Conservation (phyloP, 2,329 filamentous ascomycete species). For the Xylariaceae sp. region DNA sequence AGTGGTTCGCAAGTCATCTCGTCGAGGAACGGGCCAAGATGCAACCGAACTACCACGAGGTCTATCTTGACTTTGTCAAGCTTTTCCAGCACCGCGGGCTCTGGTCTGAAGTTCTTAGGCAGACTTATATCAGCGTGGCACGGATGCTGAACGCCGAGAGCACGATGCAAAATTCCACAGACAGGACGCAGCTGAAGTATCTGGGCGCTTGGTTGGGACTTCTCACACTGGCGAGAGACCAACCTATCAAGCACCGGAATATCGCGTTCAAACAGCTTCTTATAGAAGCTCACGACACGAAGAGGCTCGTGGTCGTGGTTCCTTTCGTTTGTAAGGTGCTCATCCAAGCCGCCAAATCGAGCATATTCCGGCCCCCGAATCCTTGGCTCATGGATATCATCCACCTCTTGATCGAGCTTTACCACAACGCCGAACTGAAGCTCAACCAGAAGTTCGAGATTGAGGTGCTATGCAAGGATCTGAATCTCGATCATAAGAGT, state of each 20-base stretch:
- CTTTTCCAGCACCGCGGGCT: conserved; percentile 73
- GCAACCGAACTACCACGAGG: conserved; percentile 91
- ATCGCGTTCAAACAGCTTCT: conserved; percentile 96
- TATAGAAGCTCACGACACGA: conserved; percentile 87
- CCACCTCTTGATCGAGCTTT: conserved; percentile 83
- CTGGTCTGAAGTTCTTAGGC: conserved; percentile 84
- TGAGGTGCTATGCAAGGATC: conserved; percentile 89
- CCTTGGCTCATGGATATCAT: conserved; percentile 98
- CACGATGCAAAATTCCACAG: conserved; percentile 76
- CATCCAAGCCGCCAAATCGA: conserved; percentile 75
- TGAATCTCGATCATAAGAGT: conserved; percentile 85
- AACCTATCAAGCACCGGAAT: conserved; percentile 92
- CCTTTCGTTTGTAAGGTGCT: conserved; percentile 97
- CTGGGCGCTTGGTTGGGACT: conserved; percentile 90
- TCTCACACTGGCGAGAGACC: conserved; percentile 85
- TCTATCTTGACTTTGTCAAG: conserved; percentile 85
- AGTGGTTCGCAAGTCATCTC: conserved; percentile 94
- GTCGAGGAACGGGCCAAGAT: conserved; percentile 95
- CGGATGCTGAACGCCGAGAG: conserved; percentile 86
- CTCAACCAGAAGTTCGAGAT: conserved; percentile 98
- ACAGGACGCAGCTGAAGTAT: conserved; percentile 86
- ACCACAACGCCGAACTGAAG: conserved; percentile 88
- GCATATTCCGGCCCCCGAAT: conserved; percentile 89
- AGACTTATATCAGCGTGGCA: conserved; percentile 83
- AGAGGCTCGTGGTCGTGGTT: conserved; percentile 85